Conservation (phyloP, 140 eudicot species). For the Erigeron philadelphicus region DNA sequence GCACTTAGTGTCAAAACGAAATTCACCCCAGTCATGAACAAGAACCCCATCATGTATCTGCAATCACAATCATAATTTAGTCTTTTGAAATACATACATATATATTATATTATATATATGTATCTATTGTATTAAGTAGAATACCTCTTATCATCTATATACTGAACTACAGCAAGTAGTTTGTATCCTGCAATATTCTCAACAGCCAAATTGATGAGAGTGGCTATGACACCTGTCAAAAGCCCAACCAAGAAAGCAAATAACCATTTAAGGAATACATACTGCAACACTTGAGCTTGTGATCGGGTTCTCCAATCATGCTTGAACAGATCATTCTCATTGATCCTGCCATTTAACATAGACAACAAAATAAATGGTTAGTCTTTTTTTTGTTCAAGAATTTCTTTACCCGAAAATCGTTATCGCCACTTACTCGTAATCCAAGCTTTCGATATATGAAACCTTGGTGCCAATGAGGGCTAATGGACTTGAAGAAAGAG, state of each 20-base stretch:
- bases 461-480: slow-evolving; percentile 91
- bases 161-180: slow-evolving; percentile 53
- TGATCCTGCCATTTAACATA: slow-evolving; percentile 48
- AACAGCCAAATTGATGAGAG: slow-evolving; percentile 87
- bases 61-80: slow-evolving; percentile 27
- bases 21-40: slow-evolving; percentile 54
- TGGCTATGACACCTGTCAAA: slow-evolving; percentile 70
- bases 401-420: too few species aligned
- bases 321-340: slow-evolving; percentile 92
- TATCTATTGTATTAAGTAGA: background rate
- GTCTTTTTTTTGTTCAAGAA: background rate
- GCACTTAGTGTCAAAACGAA: slow-evolving; percentile 54
- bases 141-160: slow-evolving; percentile 64
- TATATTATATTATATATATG: background rate
- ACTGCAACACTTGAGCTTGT: slow-evolving; percentile 70
- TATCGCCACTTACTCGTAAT: slow-evolving; percentile 62
- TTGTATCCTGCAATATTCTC: slow-evolving; percentile 95
- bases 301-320: slow-evolving; percentile 99
- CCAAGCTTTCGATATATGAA: slow-evolving; percentile 84
- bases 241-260: slow-evolving; percentile 85
- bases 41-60: slow-evolving; percentile 79
- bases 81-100: slow-evolving; percentile 2
- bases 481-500: slow-evolving; percentile 73
- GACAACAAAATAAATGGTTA: background rate
- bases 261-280: slow-evolving; percentile 73